Evolutionary conservation across 306 rosid genomes (phyloP).

Genomic region (Canavalia ensiformis): DNA sequence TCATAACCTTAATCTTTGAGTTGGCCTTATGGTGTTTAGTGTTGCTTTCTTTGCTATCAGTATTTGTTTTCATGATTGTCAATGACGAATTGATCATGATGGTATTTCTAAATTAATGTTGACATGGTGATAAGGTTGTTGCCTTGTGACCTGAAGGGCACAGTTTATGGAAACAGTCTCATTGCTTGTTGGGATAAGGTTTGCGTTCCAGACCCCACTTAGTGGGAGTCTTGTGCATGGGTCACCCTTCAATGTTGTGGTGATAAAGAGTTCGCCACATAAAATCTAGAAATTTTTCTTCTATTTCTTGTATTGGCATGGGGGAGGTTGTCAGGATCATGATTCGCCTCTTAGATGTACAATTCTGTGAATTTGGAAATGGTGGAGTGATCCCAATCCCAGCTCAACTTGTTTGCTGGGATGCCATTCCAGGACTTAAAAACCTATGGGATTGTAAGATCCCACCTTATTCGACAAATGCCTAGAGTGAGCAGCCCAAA

Average conservation of each 20-base stretch:
- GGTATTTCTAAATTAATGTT: constrained; percentile 1
- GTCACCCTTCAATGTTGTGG: no score
- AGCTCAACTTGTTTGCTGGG: not conserved
- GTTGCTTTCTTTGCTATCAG: constrained; percentile 9
- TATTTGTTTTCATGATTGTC: constrained; percentile 6
- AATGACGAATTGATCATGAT: not conserved
- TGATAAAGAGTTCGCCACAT: not conserved
- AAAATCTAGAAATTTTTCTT: not conserved
- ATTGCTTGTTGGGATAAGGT: not conserved
- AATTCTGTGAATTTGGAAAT: constrained; percentile 3
- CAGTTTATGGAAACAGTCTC: not conserved
- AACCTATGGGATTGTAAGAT: constrained; percentile 4
- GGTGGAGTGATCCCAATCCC: not conserved
- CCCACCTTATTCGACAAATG: not conserved
- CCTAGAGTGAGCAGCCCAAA: not conserved
- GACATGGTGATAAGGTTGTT: not conserved
- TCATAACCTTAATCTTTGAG: not conserved
- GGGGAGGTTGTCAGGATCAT: not conserved
- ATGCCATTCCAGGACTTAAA: not conserved
- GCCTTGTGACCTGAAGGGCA: not conserved
- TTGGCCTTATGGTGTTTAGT: constrained; percentile 10
- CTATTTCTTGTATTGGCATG: not conserved
- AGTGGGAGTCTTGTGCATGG: no score
- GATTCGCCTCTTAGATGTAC: not conserved
- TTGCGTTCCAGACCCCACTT: no score